Evolutionary conservation across 208 protist species (phyloP), one percentile per base, ranked within the genome.

Genomic region (Leishmania turanica): DNA sequence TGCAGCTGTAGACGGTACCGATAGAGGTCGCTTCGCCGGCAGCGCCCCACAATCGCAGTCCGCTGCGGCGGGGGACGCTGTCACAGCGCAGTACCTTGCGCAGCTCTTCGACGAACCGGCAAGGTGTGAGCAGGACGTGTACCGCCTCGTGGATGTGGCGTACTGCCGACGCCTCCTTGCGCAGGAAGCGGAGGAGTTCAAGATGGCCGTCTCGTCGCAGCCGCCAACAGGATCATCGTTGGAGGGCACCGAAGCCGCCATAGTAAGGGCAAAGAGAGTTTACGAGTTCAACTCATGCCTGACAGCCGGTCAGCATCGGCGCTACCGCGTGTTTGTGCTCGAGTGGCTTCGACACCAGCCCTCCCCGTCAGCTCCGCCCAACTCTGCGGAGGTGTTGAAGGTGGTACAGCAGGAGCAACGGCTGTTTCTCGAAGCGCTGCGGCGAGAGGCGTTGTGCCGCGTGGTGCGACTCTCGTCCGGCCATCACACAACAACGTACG

Each of bases 271-370:
- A 47, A 65, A 77, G 49, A 37, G 56, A 34, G 78, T 87, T 11
- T 15, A 60, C 21, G 87, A 84, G 40, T 94, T 90, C 79, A 82
- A 84, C 75, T 93, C 92, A 34, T 94, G 88, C 68, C 77, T 96
- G 3, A 94, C 92, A 34, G 75, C 70, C 24, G 92, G 92, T 13
- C 92, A 96, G 85, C 90, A 94, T 65, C 84, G 54, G 47, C 89
- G 89, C 54, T 96, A 94, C 78, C 85, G 80, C 27, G 66, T 82
- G 1, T 70, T 88, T 49, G 75, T 96, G 56, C 21, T 81, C 21
- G 78, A 80, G 54, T 90, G 87, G 82, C 82, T 85, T 58, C 78
- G 78, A 31, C 65, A 84, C 47, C 78, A 71, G 78, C 81, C 72
- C 27, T 77, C 75, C 47, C 70, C 64, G 53, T 27, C 71, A 8